Base-by-base conservation (phyloP, 805 yeast species). In the Yarrowia alimentaria region DNA sequence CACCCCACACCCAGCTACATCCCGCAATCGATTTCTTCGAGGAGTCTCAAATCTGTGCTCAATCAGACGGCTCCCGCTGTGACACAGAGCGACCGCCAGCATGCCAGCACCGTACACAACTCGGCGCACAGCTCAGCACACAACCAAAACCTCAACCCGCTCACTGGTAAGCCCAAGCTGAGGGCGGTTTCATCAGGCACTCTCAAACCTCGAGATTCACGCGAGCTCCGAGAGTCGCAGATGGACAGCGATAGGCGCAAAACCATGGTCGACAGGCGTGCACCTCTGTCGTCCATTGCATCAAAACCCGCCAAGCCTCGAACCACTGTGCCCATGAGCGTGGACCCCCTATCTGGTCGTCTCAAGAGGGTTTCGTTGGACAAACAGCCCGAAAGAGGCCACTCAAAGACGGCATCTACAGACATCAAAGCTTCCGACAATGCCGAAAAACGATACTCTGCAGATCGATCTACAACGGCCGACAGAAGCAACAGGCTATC, bases 331-430 rank as follows among this genome's bases (percentile, higher is more conserved):
- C 50, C 50, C 13, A 43, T 43, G 50, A 31, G 37, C 13, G 37
- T 43, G 16, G 50, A 43, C 12, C 50, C 50, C 17, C n/a, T 43
- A n/a, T 43, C 50, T 1, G 50, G 50, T 12, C 50, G 50, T 6
- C 30, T 43, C 12, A 43, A 30, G 18, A 37, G 50, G 13, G 37
- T 22, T 6, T 40, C 47, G 2, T 32, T 26, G 6, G 47, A 40
- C 7, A 19, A 19, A 14, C 32, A 40, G 25, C 10, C 25, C 7
- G 25, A 22, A 8, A 22, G 10, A 7, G 10, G 25, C 25, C 7
- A 7, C n/a, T 9, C 17, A 3, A n/a, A 33, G 0, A 28, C 33
- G 11, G 14, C 19, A 6, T 19, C 47, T 4, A 8, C 12, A 11
- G 32, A 38, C 24, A 37, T 3, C 2, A 25, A 40, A n/a, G n/a